Evolutionary conservation across 2,329 filamentous ascomycete species (phyloP), one percentile per base, ranked within the genome.

Genomic region (Claviceps cyperi): DNA sequence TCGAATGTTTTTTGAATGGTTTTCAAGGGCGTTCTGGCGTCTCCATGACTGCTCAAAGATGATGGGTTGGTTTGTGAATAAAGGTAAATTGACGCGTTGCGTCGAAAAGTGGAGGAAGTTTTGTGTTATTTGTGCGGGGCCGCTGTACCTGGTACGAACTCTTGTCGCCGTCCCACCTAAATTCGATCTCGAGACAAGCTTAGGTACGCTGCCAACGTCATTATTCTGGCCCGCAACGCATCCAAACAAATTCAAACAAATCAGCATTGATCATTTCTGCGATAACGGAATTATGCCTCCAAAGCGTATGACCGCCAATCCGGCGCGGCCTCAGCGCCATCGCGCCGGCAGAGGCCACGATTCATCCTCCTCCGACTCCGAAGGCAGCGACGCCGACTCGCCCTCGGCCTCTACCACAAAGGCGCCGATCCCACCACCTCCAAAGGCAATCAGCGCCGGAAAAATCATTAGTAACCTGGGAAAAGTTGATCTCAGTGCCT

Each of bases 281-380:
- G 14, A 6, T 17, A n/a, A 39, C 8, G 13, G 3, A 43, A n/a
- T 14, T 19, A 48, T 49, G 76, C 82, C 85, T 54, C 80, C 83
- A 13, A 89, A 86, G 65, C 85, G 86, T 61, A 95, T 97, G 86
- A 97, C 91, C 55, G 89, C 90, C 54, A 95, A 96, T 62, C 89
- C 87, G 3, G 69, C 83, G 52, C 82, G 81, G 64, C 86, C 88
- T 22, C 79, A 82, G 57, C 85, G 92, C 51, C 85, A 96, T 60
- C 82, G 89, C 52, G 84, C 91, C 15, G 91, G 92, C 56, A 97
- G 96, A 66, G 76, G 71, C 7, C 75, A 71, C 53, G 73, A 71
- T 13, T 75, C 73, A 5, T 76, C 74, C 7, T 76, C 73, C 41
- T 78, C 76, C 39, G 73, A 76, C 52, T 73, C 70, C 5, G 74